Evolutionary conservation across 768 basidiomycete genomes (phyloP), one percentile per base, ranked within the genome.

Genomic region (Russula virescens): DNA sequence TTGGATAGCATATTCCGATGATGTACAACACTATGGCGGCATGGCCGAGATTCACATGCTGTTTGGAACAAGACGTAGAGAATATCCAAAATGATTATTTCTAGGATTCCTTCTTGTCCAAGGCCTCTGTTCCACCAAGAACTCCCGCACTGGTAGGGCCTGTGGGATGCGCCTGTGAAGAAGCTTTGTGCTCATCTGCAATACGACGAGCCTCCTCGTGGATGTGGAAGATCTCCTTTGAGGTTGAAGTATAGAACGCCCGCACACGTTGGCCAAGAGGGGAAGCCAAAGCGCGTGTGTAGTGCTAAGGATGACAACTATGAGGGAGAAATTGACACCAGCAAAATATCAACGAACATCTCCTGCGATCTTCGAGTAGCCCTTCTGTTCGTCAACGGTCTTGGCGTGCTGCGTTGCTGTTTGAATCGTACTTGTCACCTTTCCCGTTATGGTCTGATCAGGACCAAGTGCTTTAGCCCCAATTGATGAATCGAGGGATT

Each of bases 201-300:
- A 98, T 91, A 34, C 95, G 84, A 63, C 80, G 78, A 2, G 95
- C 95, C 75, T 98, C 95, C 70, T 94, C 91, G 71, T 97, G 94
- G 52, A 98, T 94, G 71, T 98, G 94, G 21, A 81, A 69, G 28
- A 92, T 86, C 74, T 95, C 91, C 77, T 97, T 98, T 21, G 86
- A 80, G 9, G 93, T 95, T 48, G 76, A 75, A 16, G 95, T 96
- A 78, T 97, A 98, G 78, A 97, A 98, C 1, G 75, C 69, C 31
- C 77, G 74, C 61, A 97, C 90, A 69, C 83, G 86, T 76, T 86
- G 82, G 13, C 94, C 94, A 25, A 87, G 73, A 1, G 89, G 82
- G 43, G 90, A 91, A n/a, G 80, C 55, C 23, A 96, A 76, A 14
- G 90, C 91, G 69, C 81, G 85, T 25, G 76, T 66, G 73, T 96